These are phyloP conservation scores for Ascomycota sp. DNA, from an alignment of 2,329 filamentous ascomycete genomes.

Conservation along the genomic window DNA sequence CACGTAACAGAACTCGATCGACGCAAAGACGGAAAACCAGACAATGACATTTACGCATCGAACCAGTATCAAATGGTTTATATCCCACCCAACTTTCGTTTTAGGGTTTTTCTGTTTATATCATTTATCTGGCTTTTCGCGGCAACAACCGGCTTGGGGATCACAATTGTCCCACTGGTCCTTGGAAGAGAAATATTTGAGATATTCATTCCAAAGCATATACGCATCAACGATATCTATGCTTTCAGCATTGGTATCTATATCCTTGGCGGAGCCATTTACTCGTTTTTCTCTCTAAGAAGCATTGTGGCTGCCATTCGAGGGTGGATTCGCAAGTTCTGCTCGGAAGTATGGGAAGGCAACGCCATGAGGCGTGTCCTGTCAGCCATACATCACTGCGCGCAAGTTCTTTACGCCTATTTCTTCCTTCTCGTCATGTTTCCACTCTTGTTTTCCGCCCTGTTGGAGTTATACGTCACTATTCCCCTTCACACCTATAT, in stretches of 20 bases:
- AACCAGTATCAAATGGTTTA: constrained; percentile 53
- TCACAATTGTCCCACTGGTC: constrained; percentile 71
- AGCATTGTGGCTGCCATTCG: constrained; percentile 14
- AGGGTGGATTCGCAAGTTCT: constrained; percentile 9
- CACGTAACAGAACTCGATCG: constrained; percentile 46
- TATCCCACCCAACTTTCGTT: constrained; percentile 65
- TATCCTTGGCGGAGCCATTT: constrained; percentile 48
- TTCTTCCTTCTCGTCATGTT: constrained; percentile 56
- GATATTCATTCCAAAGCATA: constrained; percentile 46
- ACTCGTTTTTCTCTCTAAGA: constrained; percentile 33
- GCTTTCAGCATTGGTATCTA: constrained; percentile 86
- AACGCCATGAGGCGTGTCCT: constrained; percentile 8
- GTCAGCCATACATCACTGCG: constrained; percentile 11
- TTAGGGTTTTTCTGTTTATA: constrained; percentile 69
- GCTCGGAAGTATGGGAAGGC: constrained; percentile 6
- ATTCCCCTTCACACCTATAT: constrained; percentile 72
- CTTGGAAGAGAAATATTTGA: constrained; percentile 67
- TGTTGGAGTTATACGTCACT: constrained; percentile 76
- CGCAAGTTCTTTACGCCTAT: constrained; percentile 52
- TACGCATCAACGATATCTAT: constrained; percentile 83
- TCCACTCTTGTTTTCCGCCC: constrained; percentile 56
- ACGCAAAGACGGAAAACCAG: constrained; percentile 34
- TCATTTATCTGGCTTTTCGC: constrained; percentile 86
- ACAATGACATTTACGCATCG: constrained; percentile 30
- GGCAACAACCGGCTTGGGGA: constrained; percentile 63